Percentiles rank a stretch among this genome's conserved stretches.
Conservation (phyloP, 495 filamentous ascomycete genomes). For the Jackrogersella minutella region DNA sequence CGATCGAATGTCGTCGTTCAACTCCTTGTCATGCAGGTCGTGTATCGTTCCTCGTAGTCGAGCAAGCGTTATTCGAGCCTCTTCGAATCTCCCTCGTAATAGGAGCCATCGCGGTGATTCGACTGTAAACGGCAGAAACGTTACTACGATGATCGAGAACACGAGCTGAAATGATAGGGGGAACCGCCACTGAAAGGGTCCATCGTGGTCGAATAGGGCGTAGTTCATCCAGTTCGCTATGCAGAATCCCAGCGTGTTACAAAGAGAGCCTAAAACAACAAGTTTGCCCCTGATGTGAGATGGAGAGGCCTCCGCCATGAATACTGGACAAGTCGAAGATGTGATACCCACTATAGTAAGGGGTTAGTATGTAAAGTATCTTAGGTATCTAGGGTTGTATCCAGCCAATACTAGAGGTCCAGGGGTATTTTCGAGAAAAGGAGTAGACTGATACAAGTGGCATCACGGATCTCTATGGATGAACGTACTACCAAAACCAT, state of each 20-base stretch:
- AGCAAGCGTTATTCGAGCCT: conserved; percentile 41
- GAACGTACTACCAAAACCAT: conserved; percentile 41
- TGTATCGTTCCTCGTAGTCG: conserved; percentile 33
- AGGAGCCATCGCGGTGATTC: conserved; percentile 46
- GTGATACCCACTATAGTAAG: conserved; percentile 38
- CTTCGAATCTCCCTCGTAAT: conserved; percentile 34
- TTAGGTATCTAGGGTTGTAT: conserved; percentile 7
- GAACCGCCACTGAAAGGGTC: conserved; percentile 49
- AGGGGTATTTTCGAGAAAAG: conserved; percentile 4
- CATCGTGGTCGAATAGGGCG: conserved; percentile 41
- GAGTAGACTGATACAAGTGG: neutral
- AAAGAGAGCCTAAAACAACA: conserved; percentile 45
- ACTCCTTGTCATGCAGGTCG: conserved; percentile 32
- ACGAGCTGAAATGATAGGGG: conserved; percentile 51
- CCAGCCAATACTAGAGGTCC: conserved; percentile 10
- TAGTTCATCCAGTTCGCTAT: conserved; percentile 49
- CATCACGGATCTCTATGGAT: neutral
- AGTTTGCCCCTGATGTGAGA: conserved; percentile 45
- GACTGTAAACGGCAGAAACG: conserved; percentile 34
- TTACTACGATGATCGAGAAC: conserved; percentile 43
- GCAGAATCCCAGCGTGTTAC: conserved; percentile 46
- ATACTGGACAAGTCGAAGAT: conserved; percentile 41
- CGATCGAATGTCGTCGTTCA: conserved; percentile 38
- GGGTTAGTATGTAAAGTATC: conserved; percentile 22
- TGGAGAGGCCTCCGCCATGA: conserved; percentile 42